Evolutionary conservation across 164 flowering plant genomes (phyloP), one percentile per base, ranked within the genome.

Genomic region (Platanus orientalis): DNA sequence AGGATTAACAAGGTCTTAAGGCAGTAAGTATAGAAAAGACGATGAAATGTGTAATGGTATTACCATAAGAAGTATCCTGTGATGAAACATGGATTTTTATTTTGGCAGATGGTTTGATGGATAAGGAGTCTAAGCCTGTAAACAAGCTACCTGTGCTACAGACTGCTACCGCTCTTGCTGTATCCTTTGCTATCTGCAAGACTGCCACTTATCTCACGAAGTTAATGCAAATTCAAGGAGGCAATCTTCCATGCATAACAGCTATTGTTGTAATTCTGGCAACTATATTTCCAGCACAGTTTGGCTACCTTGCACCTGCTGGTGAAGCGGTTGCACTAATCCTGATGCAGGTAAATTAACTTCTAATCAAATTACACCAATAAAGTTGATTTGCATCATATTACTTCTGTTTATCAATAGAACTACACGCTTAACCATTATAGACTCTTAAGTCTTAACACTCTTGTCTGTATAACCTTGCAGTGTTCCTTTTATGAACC

Each of bases 281-380:
- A 57, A 87, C 92, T 53, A 21, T 66, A 2, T 67, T 89, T 64
- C 95, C 96, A 17, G 64, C 59, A 34, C 78, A 74, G 6, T 78
- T 84, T 73, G 73, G 73, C 54, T 50, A 70, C 62, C 88, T 90
- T 62, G 98, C 95, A 55, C 95, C 94, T 65, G 69, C 92, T 57
- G 91, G 90, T 34, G 91, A 93, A 42, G 76, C 84, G 56, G 62
- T 85, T 67, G 84, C 97, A 63, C 23, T 83, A 65, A 74, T 90
- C 39, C 73, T 87, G 61, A 81, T 90, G 89, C 96, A 90, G 97
- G 98, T 85, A 72, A 55, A 60, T 52, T 2, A 63, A 27, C 16
- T 25, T 53, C 48, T 16, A 25, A 14, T 6, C 57, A n/a, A 27
- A 51, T 52, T 57, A 10, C 4, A 7, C 45, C 9, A 34, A 6